Conservation (phyloP, 345 rosid species). For the Brassica incana region DNA sequence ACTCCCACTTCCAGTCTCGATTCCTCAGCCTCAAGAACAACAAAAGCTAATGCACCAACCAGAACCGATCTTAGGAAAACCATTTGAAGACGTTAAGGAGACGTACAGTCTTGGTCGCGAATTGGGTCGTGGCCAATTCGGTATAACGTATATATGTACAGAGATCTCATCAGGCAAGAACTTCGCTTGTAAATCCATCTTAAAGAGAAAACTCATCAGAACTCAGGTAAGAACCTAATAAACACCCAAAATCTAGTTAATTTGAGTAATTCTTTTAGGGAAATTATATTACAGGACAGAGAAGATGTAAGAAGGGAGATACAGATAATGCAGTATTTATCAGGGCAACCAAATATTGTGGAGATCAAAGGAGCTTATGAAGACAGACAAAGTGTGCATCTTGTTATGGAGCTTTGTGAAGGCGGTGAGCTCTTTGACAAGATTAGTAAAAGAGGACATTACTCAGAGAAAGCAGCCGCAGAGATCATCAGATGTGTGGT, state of each 20-base stretch:
- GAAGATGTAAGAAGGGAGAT: slow-evolving; percentile 79
- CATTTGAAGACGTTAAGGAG: slow-evolving; percentile 65
- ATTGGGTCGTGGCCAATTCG: slow-evolving; percentile 85
- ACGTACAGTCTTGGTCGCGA: slow-evolving; percentile 61
- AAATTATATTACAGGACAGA: slow-evolving; percentile 40
- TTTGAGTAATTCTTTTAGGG: not conserved
- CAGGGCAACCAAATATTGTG: slow-evolving; percentile 82
- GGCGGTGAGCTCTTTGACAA: slow-evolving; percentile 94
- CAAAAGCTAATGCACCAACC: slow-evolving; percentile 28
- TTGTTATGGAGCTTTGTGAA: slow-evolving; percentile 88
- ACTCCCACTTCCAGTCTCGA: slow-evolving; percentile 20
- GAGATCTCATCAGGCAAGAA: slow-evolving; percentile 68
- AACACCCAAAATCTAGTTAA: not conserved
- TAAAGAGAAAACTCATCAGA: slow-evolving; percentile 66
- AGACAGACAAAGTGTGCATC: slow-evolving; percentile 76
- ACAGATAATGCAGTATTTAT: slow-evolving; percentile 78
- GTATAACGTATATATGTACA: slow-evolving; percentile 69
- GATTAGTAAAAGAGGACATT: slow-evolving; percentile 70
- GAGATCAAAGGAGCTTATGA: slow-evolving; percentile 77
- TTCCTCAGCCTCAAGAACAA: slow-evolving; percentile 32
- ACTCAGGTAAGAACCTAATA: slow-evolving; percentile 25
- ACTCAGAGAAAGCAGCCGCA: slow-evolving; percentile 80
- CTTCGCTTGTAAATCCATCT: slow-evolving; percentile 80
- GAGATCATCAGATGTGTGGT: slow-evolving; percentile 56
- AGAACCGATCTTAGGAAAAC: slow-evolving; percentile 62